phyloP scores from a whole-genome alignment of 1,284 basidiomycete species.

The Naganishia sp. region DNA sequence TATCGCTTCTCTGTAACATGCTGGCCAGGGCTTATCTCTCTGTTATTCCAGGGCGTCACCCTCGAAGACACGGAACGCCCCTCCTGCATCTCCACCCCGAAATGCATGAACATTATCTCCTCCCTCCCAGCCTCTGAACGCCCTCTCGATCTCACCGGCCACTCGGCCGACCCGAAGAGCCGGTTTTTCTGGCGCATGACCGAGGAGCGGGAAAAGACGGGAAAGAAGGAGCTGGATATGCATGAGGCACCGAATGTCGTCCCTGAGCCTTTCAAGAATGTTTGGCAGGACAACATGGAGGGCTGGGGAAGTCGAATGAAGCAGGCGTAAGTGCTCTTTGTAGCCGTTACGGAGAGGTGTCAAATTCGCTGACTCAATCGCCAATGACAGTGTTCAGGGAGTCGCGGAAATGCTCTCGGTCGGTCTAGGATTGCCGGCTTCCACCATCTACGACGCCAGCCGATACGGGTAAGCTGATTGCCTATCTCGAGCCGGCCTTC shows the following conservation, averaged over 20 bases:
- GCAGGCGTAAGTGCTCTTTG: constrained; percentile 63
- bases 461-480: constrained; percentile 67
- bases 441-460: constrained; percentile 72
- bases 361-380: not conserved
- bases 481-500: not conserved
- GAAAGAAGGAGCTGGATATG: constrained; percentile 15
- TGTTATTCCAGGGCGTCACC: constrained; percentile 69
- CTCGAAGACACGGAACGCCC: constrained; percentile 91
- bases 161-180: constrained; percentile 85
- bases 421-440: constrained; percentile 70
- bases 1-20: not conserved
- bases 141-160: constrained; percentile 68
- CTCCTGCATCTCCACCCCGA: constrained; percentile 65
- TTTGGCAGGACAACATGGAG: constrained; percentile 68
- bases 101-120: constrained; percentile 50
- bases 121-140: constrained; percentile 69
- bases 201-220: constrained; percentile 13
- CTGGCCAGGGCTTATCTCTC: not conserved
- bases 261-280: constrained; percentile 62
- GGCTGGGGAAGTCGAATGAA: constrained; percentile 85
- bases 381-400: constrained; percentile 67
- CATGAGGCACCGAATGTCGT: constrained; percentile 69
- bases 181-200: constrained; percentile 52
- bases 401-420: constrained; percentile 79
- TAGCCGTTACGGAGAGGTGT: not conserved